phyloP scores from a whole-genome alignment of 495 filamentous ascomycete genomes.

The Aspergillus ostianus region DNA sequence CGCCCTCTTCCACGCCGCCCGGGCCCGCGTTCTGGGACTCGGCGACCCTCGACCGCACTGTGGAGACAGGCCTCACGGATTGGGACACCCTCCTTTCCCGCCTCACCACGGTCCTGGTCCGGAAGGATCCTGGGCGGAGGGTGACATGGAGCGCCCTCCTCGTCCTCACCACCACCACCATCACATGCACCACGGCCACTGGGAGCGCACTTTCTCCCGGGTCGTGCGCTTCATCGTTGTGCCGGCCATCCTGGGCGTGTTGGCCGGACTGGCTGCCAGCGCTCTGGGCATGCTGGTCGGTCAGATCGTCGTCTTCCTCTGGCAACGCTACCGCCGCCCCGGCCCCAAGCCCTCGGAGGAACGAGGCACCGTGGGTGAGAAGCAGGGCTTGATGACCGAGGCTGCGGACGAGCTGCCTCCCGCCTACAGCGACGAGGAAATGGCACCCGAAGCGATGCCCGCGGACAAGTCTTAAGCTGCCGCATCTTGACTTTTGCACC shows the following conservation, averaged over 20 bases:
- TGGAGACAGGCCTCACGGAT: slow-evolving; percentile 16
- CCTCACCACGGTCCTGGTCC: slow-evolving; percentile 6
- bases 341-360: slow-evolving; percentile 32
- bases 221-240: slow-evolving; percentile 51
- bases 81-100: slow-evolving; percentile 14
- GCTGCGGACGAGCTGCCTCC: slow-evolving; percentile 32
- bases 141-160: slow-evolving; percentile 24
- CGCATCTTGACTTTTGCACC: not conserved
- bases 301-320: slow-evolving; percentile 49
- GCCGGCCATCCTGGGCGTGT: slow-evolving; percentile 45
- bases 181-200: slow-evolving; percentile 35
- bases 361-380: slow-evolving; percentile 37
- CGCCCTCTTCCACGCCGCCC: slow-evolving; percentile 36
- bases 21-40: slow-evolving; percentile 35
- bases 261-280: slow-evolving; percentile 49
- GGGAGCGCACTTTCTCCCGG: slow-evolving; percentile 43
- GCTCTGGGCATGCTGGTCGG: slow-evolving; percentile 55
- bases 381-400: slow-evolving; percentile 41
- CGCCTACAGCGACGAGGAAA: slow-evolving; percentile 31
- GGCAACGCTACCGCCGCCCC: slow-evolving; percentile 44
- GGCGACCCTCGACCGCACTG: slow-evolving; percentile 31
- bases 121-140: slow-evolving; percentile 13
- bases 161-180: slow-evolving; percentile 30
- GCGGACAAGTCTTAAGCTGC: slow-evolving; percentile 31
- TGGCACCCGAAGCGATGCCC: slow-evolving; percentile 16